These are phyloP conservation scores for Coemansia biformis DNA, from an alignment of 192 early-diverging fungal species.

Conservation along the genomic window DNA sequence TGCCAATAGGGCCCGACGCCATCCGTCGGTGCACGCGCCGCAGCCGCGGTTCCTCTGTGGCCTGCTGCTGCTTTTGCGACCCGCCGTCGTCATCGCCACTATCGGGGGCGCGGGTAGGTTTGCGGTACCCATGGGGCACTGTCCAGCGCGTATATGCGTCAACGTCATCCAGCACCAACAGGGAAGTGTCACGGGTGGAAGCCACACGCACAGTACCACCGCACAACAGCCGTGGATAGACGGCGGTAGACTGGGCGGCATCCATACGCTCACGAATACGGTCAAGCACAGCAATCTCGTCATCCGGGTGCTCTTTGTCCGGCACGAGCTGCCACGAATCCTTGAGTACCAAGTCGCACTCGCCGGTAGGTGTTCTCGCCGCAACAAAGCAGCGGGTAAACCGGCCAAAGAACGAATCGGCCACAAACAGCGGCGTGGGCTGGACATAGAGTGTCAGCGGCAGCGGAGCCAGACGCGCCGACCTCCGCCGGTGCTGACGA, in stretches of 20 bases:
- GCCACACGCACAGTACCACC: conserved; percentile 35
- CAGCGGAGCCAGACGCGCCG: conserved; percentile 12
- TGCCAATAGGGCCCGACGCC: conserved; percentile 34
- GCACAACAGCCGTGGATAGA: conserved; percentile 29
- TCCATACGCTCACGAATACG: conserved; percentile 27
- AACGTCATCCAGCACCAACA: conserved; percentile 21
- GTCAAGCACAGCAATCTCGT: conserved; percentile 34
- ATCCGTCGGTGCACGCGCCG: conserved; percentile 40
- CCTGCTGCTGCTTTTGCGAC: too few species aligned
- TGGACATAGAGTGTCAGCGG: conserved; percentile 18
- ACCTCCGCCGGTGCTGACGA: conserved; percentile 6
- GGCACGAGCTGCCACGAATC: conserved; percentile 42
- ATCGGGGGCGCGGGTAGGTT: neutral
- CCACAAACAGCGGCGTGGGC: conserved; percentile 25
- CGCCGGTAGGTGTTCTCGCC: conserved; percentile 6
- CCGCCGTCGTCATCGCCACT: too few species aligned
- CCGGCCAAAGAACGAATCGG: conserved; percentile 40
- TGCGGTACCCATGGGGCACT: conserved; percentile 25
- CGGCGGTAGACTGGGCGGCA: conserved; percentile 2
- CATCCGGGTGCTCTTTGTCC: conserved; percentile 1
- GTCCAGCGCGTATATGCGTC: conserved; percentile 36
- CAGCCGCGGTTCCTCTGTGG: too few species aligned
- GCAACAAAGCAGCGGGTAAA: conserved; percentile 41
- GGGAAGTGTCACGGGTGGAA: conserved; percentile 26
- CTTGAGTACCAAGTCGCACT: conserved; percentile 27